These are phyloP conservation scores for Nemania sp. DNA, from an alignment of 2,329 filamentous ascomycete genomes.

Conservation along the genomic window DNA sequence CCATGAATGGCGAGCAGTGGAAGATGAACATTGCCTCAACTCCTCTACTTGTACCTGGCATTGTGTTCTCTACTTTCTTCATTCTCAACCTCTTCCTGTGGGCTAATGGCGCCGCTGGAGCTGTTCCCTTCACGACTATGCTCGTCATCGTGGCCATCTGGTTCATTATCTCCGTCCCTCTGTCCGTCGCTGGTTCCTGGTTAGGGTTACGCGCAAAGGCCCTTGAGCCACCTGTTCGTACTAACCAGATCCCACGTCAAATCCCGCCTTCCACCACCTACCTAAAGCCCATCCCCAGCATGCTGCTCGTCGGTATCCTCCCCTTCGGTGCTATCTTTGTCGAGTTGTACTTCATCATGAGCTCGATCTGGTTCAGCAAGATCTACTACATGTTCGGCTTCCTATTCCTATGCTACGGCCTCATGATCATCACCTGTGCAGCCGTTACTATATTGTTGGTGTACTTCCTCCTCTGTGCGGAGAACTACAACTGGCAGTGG, in stretches of 20 bases:
- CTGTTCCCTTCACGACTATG: constrained; percentile 97
- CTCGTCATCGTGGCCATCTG: constrained; percentile 91
- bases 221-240: constrained; percentile 85
- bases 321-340: constrained; percentile 98
- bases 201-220: constrained; percentile 83
- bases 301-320: constrained; percentile 90
- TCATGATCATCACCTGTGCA: constrained; percentile 96
- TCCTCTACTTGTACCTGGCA: constrained; percentile 83
- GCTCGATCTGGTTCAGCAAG: constrained; percentile 97
- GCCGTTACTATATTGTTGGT: constrained; percentile 93
- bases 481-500: constrained; percentile 99
- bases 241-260: constrained; percentile 97
- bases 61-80: constrained; percentile 92
- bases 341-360: constrained; percentile 99
- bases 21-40: constrained; percentile 93
- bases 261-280: constrained; percentile 88
- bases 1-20: constrained; percentile 92
- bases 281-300: constrained; percentile 86
- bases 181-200: constrained; percentile 92
- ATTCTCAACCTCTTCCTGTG: constrained; percentile 95
- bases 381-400: constrained; percentile 99
- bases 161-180: constrained; percentile 95
- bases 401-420: constrained; percentile 94
- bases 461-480: constrained; percentile 94
- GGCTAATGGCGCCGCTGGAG: constrained; percentile 91